Evolutionary conservation across 371 early-diverging fungal species (phyloP).

Genomic region (Gilbertella persicaria): DNA sequence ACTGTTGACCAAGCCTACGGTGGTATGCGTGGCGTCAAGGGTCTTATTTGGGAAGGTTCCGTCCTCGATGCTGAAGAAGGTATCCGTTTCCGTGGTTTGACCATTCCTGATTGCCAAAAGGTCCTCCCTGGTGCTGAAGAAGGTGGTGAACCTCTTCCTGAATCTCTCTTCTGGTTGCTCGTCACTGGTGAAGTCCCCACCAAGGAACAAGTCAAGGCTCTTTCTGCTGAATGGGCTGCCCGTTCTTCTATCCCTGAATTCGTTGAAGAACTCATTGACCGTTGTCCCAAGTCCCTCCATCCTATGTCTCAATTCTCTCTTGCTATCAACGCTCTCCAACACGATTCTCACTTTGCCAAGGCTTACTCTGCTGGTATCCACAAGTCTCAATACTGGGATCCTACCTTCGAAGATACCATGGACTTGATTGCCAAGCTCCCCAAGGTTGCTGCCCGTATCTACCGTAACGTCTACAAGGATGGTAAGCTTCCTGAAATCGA

Average conservation of each 20-base stretch:
- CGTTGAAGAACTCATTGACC: constrained; percentile 95
- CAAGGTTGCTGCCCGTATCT: constrained; percentile 95
- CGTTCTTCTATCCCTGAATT: constrained; percentile 88
- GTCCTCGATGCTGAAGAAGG: constrained; percentile 98
- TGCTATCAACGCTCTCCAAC: constrained; percentile 95
- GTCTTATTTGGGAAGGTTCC: constrained; percentile 97
- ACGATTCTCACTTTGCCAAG: constrained; percentile 94
- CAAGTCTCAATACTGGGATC: constrained; percentile 97
- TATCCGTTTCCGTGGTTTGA: constrained; percentile 96
- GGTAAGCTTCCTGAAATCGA: constrained; percentile 89
- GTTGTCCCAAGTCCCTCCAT: constrained; percentile 97
- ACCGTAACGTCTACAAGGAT: constrained; percentile 97
- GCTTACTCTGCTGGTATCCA: constrained; percentile 93
- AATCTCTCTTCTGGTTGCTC: constrained; percentile 97
- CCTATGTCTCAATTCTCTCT: constrained; percentile 98
- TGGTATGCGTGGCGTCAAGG: constrained; percentile 99
- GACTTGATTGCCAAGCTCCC: constrained; percentile 98
- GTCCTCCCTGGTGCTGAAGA: constrained; percentile 84
- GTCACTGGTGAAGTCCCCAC: constrained; percentile 98
- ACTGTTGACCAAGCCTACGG: constrained; percentile 98
- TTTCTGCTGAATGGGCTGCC: constrained; percentile 96
- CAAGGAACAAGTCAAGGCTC: constrained; percentile 83
- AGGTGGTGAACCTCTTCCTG: constrained; percentile 94
- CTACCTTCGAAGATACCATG: constrained; percentile 95
- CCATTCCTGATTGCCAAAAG: constrained; percentile 96